phyloP scores from a whole-genome alignment of 2,329 filamentous ascomycete species.

The Alternaria solani region DNA sequence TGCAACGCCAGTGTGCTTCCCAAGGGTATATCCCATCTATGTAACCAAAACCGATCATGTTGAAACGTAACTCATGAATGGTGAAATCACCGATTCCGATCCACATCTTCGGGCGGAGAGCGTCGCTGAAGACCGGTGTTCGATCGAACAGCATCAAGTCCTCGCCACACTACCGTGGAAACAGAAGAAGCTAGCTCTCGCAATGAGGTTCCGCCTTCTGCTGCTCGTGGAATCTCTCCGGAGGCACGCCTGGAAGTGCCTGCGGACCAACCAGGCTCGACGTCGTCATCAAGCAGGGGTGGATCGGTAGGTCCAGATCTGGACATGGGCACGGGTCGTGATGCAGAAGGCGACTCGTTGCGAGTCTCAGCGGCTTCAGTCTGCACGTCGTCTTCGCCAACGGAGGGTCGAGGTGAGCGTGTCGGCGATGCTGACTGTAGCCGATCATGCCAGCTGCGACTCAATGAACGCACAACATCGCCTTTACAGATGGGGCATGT shows the following conservation, averaged over 20 bases:
- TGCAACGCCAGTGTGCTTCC: constrained; percentile 21
- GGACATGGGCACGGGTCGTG: constrained; percentile 55
- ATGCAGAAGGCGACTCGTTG: constrained; percentile 60
- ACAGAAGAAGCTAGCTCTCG: constrained; percentile 45
- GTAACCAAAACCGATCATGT: constrained; percentile 19
- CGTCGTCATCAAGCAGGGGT: constrained; percentile 30
- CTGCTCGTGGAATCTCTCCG: constrained; percentile 21
- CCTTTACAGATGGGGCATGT: constrained; percentile 99
- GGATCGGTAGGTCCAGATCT: constrained; percentile 19
- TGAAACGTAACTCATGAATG: constrained; percentile 8
- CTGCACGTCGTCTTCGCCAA: constrained; percentile 56
- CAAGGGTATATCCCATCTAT: constrained; percentile 29
- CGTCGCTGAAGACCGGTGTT: constrained; percentile 42
- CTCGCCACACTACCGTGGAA: constrained; percentile 47
- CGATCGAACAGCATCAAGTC: constrained; percentile 44
- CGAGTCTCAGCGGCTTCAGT: constrained; percentile 54
- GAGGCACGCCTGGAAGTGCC: constrained; percentile 53
- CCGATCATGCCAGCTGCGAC: constrained; percentile 45
- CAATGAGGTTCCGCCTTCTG: constrained; percentile 35
- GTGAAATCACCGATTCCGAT: constrained; percentile 42
- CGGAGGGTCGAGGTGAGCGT: constrained; percentile 27
- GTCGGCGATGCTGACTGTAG: constrained; percentile 32
- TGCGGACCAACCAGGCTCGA: constrained; percentile 48
- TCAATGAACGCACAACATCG: constrained; percentile 75
- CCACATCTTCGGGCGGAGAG: constrained; percentile 41